These are phyloP conservation scores for Penicillium griseofulvum DNA, from an alignment of 2,329 filamentous ascomycete genomes.

Conservation along the genomic window DNA sequence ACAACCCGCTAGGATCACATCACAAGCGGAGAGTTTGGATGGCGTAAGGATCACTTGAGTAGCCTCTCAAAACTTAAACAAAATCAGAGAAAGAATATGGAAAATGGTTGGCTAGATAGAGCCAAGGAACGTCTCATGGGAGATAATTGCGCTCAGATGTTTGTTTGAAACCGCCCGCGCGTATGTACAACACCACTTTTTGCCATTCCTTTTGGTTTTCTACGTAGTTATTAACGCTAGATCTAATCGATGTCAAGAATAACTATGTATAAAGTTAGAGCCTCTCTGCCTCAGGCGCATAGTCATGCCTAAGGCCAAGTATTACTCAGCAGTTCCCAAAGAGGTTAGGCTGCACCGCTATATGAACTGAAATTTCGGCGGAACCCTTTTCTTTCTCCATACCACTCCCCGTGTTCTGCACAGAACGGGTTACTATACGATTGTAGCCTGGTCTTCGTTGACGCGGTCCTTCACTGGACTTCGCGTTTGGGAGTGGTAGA, in stretches of 20 bases:
- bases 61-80: slow-evolving; percentile 27
- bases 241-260: background rate
- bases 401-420: slow-evolving; percentile 45
- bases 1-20: slow-evolving; percentile 6
- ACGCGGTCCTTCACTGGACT: slow-evolving; percentile 39
- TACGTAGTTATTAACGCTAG: background rate
- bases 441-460: slow-evolving; percentile 32
- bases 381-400: slow-evolving; percentile 22
- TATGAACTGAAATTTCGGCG: slow-evolving; percentile 6
- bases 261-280: too few relatives aligned
- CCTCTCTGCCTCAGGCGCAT: background rate
- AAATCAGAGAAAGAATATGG: slow-evolving; percentile 35
- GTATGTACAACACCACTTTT: background rate
- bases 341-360: slow-evolving; percentile 15
- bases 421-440: slow-evolving; percentile 34
- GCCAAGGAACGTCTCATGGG: slow-evolving; percentile 25
- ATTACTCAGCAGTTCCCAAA: slow-evolving; percentile 15
- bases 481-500: slow-evolving; percentile 60
- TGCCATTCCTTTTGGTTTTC: background rate
- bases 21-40: slow-evolving; percentile 29
- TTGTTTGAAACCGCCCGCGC: background rate
- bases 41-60: slow-evolving; percentile 37
- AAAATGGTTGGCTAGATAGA: slow-evolving; percentile 12
- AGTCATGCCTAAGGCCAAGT: background rate
- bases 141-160: slow-evolving; percentile 26